Conservation (phyloP, 1,284 basidiomycete species). For the Anthracocystis panici-leucophaei region DNA sequence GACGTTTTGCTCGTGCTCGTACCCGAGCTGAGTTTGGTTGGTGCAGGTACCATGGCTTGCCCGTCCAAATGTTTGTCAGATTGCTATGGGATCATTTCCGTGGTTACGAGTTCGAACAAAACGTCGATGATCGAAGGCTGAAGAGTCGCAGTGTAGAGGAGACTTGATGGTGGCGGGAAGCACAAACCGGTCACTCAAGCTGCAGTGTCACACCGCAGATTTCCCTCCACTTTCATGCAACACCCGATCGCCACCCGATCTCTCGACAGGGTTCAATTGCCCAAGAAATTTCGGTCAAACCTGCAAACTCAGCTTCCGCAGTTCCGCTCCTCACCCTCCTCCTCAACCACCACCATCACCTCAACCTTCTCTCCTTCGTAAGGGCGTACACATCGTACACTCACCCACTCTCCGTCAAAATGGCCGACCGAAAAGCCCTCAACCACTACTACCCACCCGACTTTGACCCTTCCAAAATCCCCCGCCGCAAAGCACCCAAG, state of each 20-base stretch:
- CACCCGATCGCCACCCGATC: neutral
- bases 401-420: constrained; percentile 31
- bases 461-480: constrained; percentile 97
- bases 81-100: constrained; percentile 10
- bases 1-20: constrained; percentile 24
- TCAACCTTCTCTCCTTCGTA: neutral
- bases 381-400: constrained; percentile 7
- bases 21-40: constrained; percentile 28
- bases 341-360: constrained; percentile 17
- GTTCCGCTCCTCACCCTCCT: neutral
- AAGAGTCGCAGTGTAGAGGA: neutral
- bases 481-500: constrained; percentile 85
- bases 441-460: constrained; percentile 75
- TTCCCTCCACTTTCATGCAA: constrained; percentile 7
- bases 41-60: constrained; percentile 35
- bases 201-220: neutral
- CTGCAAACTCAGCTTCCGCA: constrained; percentile 11
- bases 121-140: neutral
- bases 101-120: neutral
- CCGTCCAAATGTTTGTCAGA: neutral
- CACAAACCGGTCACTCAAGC: neutral
- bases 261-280: neutral
- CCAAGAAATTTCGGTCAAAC: neutral
- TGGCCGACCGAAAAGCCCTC: constrained; percentile 71
- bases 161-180: constrained; percentile 5